phyloP scores from a whole-genome alignment of 768 basidiomycete species.

The Cystobasidium onofrii region DNA sequence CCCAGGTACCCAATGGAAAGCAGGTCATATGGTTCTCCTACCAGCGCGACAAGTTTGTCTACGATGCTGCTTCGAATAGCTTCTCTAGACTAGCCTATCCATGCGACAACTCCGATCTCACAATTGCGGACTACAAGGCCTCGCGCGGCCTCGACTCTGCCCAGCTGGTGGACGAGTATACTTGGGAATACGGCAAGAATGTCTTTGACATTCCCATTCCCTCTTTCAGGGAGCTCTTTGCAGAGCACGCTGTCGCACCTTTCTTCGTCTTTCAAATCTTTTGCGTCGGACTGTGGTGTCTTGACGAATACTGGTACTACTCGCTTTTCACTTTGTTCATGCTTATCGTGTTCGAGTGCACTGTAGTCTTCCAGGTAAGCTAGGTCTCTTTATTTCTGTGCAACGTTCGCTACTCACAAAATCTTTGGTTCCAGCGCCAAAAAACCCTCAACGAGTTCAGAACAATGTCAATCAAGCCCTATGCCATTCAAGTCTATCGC shows the following conservation, averaged over 20 bases:
- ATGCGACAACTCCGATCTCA: constrained; percentile 52
- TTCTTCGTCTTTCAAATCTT: constrained; percentile 99
- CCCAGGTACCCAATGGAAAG: not conserved
- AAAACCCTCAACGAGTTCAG: constrained; percentile 88
- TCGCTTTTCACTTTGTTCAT: constrained; percentile 94
- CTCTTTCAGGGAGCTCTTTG: constrained; percentile 80
- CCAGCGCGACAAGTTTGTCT: constrained; percentile 84
- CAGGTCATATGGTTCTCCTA: constrained; percentile 72
- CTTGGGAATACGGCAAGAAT: constrained; percentile 75
- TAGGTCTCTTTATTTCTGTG: not conserved
- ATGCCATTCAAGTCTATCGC: constrained; percentile 71
- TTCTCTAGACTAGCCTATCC: constrained; percentile 86
- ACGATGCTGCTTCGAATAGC: constrained; percentile 53
- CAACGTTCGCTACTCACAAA: not conserved
- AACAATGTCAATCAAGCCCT: constrained; percentile 90
- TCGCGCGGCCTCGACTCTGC: constrained; percentile 52
- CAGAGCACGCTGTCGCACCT: constrained; percentile 92
- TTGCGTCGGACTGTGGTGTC: constrained; percentile 91
- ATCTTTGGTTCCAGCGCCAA: constrained; percentile 61
- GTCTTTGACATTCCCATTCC: constrained; percentile 97
- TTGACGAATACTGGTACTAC: constrained; percentile 99
- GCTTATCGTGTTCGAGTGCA: constrained; percentile 96
- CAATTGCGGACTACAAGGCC: constrained; percentile 56
- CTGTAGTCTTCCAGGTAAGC: constrained; percentile 79
- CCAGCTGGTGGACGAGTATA: constrained; percentile 52